These are phyloP conservation scores for Myriosclerotinia curreyana DNA, from an alignment of 2,329 filamentous ascomycete genomes.

Conservation along the genomic window DNA sequence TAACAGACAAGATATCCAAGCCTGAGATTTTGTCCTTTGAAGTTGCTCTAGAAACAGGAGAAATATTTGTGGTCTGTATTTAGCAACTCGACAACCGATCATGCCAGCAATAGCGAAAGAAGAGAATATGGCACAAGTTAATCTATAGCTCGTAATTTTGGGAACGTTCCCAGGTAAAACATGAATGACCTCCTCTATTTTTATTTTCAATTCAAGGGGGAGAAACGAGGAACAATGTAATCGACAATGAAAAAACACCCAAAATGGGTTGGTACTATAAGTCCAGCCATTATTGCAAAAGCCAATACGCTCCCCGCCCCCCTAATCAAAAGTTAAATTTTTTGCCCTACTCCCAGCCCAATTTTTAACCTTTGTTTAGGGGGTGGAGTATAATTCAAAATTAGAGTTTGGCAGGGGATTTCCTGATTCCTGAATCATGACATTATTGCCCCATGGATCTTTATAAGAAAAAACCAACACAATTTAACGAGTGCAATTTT, in stretches of 20 bases:
- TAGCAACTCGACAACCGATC: not conserved
- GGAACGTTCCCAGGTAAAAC: not conserved
- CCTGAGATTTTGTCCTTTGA: not conserved
- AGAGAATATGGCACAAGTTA: not conserved
- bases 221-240: not conserved
- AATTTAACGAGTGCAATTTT: not conserved
- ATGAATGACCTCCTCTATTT: not conserved
- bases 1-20: not conserved
- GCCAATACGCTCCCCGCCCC: not conserved
- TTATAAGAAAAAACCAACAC: not conserved
- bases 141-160: not conserved
- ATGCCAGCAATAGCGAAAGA: not conserved
- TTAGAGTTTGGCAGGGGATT: not conserved
- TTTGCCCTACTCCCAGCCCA: too few relatives aligned
- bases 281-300: not conserved
- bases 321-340: too few relatives aligned
- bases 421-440: not conserved
- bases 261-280: conserved; percentile 1
- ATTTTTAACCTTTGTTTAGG: too few relatives aligned
- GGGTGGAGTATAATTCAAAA: too few relatives aligned
- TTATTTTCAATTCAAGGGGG: not conserved
- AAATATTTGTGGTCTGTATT: not conserved
- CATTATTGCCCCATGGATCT: not conserved
- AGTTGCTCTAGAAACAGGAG: not conserved
- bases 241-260: not conserved